These are phyloP conservation scores for Claviceps humidiphila DNA, from an alignment of 2,329 filamentous ascomycete genomes.

Conservation along the genomic window DNA sequence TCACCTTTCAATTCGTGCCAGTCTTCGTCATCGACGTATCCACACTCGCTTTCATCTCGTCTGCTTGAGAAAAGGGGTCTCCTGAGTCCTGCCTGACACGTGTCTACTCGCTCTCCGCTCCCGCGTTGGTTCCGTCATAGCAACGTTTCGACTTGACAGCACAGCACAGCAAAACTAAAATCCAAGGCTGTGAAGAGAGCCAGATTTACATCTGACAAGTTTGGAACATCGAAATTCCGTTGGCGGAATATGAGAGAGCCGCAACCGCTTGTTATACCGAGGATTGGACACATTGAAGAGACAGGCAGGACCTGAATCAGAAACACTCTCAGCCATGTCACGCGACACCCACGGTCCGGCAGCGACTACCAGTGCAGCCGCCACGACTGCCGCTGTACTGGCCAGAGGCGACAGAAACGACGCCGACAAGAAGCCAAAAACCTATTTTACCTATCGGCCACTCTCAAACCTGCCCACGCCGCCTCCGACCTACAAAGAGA, in stretches of 20 bases:
- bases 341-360: neutral
- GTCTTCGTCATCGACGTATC: neutral
- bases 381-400: no score
- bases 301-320: neutral
- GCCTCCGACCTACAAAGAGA: conserved; percentile 38
- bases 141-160: neutral
- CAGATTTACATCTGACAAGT: neutral
- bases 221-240: neutral
- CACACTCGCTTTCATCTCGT: neutral
- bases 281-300: conserved; percentile 3
- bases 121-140: neutral
- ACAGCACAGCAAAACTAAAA: neutral
- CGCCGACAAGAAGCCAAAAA: conserved; percentile 20
- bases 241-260: conserved; percentile 8
- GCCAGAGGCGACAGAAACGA: no score
- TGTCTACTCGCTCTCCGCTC: neutral
- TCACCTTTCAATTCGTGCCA: neutral
- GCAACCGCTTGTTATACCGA: neutral
- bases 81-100: neutral
- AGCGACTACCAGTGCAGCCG: conserved; percentile 21
- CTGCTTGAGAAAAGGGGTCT: conserved; percentile 1
- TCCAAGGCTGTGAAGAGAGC: neutral
- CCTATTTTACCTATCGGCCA: conserved; percentile 52
- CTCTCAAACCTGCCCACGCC: conserved; percentile 56
- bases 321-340: conserved; percentile 2